A percentile compares a stretch with the other conserved stretches of the same genome.
Evolutionary conservation across 1,284 basidiomycete genomes (phyloP).

Genomic region (Boletellus dicymbophilus): DNA sequence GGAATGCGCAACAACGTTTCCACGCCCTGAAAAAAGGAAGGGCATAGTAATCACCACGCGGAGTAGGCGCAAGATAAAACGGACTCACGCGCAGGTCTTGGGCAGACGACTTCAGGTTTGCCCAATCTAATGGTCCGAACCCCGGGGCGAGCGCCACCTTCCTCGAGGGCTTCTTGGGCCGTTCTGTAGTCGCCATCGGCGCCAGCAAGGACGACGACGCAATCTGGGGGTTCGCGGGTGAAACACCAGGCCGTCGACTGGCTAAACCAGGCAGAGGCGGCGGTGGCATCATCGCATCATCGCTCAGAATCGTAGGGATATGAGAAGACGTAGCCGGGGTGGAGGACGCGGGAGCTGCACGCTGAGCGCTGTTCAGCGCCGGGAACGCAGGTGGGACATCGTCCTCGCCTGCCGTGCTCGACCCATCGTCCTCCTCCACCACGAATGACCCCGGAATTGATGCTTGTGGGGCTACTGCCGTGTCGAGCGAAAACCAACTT

Average conservation of each 20-base stretch:
- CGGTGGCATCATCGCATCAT: conserved; percentile 70
- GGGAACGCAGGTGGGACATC: conserved; percentile 86
- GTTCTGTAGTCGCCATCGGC: conserved; percentile 58
- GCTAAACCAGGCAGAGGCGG: conserved; percentile 57
- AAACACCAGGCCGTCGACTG: conserved; percentile 44
- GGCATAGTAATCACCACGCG: too few species aligned
- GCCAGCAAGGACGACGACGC: conserved; percentile 53
- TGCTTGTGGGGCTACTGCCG: too few species aligned
- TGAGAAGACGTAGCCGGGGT: conserved; percentile 13
- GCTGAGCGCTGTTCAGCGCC: conserved; percentile 78
- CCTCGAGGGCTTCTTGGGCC: conserved; percentile 50
- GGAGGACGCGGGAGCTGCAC: conserved; percentile 37
- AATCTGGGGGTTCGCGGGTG: conserved; percentile 27
- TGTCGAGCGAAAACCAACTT: too few species aligned
- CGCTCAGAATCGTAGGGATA: conserved; percentile 49
- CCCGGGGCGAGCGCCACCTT: conserved; percentile 94
- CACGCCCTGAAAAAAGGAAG: conserved; percentile 65
- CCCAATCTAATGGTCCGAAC: conserved; percentile 95
- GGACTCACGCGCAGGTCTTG: conserved; percentile 67
- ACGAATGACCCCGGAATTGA: conserved; percentile 23
- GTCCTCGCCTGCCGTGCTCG: conserved; percentile 60
- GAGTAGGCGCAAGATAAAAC: too few species aligned
- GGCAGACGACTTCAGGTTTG: conserved; percentile 80
- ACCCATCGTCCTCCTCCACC: conserved; percentile 52
- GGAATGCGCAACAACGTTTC: conserved; percentile 75